Base-by-base conservation (phyloP, 805 yeast genomes). In the Blastobotrys muscicola region DNA sequence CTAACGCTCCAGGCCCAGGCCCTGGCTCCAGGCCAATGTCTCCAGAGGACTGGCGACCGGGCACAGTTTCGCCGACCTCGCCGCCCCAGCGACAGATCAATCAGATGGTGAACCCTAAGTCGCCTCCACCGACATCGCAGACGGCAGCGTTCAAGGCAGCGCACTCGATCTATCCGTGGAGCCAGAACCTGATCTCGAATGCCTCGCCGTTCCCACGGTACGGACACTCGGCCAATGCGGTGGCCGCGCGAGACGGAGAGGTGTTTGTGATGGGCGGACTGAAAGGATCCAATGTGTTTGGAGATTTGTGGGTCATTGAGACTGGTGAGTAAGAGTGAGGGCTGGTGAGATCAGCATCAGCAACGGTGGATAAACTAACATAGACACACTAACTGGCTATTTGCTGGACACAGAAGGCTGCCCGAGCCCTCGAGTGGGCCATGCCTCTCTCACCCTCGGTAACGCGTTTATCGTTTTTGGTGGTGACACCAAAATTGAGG, bases 351-450 rank as follows among this genome's bases (percentile, higher is more conserved):
- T n/a, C n/a, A n/a, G n/a, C n/a, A n/a, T n/a, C n/a, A n/a, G n/a
- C n/a, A n/a, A n/a, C n/a, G n/a, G n/a, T n/a, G n/a, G n/a, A 43
- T 33, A 37, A 35, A 33, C 15, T 7, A 8, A 14, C 20, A 7
- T 48, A 49, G 67, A 63, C 44, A 54, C 60, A 31, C 54, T 62
- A 37, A 57, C 66, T 57, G 52, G 72, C 41, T 82, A 69, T 54
- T 71, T 81, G 40, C 85, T 82, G 47, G 84, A 83, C 47, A 75
- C 77, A 41, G 85, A 81, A 48, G 79, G 83, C 41, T 76, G 85
- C 12, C 96, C 97, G 2, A 90, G 95, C 13, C 96, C 97, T 30
- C 78, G 98, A 55, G 96, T 90, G 5, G 97, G 97, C 3, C 99
- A 92, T 64, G 85, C 95, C 4, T 74, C 94, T 1, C 83, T 89